Evolutionary conservation across 78 protist genomes (phyloP).

Genomic region (Dictyostelium intermedium): DNA sequence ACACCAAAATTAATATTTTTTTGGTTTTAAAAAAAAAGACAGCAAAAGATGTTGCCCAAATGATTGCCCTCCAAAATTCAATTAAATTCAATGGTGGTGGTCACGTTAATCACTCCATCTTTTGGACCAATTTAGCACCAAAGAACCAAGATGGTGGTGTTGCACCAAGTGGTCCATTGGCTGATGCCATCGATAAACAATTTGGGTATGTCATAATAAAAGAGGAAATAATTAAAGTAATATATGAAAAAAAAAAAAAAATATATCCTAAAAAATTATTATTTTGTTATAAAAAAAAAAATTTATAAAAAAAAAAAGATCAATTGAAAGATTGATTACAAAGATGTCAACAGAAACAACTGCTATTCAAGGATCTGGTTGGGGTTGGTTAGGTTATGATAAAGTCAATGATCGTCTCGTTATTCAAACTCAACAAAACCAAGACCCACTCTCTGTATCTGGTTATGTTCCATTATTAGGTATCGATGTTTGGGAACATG

Average conservation of each 20-base stretch:
- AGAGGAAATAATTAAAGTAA: background rate
- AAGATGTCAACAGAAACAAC: conserved; percentile 86
- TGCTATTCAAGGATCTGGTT: conserved; percentile 95
- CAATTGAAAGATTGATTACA: conserved; percentile 81
- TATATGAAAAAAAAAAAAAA: background rate
- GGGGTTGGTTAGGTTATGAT: conserved; percentile 90
- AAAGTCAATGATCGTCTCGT: conserved; percentile 33
- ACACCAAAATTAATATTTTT: background rate
- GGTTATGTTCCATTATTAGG: conserved; percentile 89
- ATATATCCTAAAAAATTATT: background rate
- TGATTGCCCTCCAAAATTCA: conserved; percentile 89
- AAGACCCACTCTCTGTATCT: conserved; percentile 87
- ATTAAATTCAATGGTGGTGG: conserved; percentile 96
- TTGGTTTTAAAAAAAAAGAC: background rate
- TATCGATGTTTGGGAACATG: conserved; percentile 95
- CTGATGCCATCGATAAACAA: conserved; percentile 70
- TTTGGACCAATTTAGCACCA: conserved; percentile 95
- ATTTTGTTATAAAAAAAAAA: background rate
- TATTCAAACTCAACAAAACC: conserved; percentile 84
- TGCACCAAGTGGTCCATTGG: conserved; percentile 72
- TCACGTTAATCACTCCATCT: conserved; percentile 96
- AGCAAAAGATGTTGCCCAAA: conserved; percentile 60
- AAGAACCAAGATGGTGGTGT: conserved; percentile 85
- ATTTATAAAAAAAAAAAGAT: conserved; percentile 32
- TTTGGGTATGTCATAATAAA: conserved; percentile 6